Conservation (phyloP, 1,139 yeast species). For the Candida sojae region DNA sequence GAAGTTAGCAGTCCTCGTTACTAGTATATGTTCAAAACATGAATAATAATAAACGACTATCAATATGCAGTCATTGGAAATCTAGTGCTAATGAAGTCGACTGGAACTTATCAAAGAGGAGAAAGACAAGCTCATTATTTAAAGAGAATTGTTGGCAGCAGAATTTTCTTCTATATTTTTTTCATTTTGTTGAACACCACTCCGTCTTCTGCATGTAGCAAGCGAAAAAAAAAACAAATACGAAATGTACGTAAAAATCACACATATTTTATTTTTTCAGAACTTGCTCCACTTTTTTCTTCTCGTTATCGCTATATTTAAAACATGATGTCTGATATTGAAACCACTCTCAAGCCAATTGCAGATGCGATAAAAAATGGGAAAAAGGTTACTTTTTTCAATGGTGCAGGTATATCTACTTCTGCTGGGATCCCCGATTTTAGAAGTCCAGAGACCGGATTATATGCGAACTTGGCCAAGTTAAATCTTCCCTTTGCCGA, state of each 20-base stretch:
- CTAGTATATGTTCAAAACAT: too few relatives aligned
- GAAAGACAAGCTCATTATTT: too few relatives aligned
- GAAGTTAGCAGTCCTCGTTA: too few relatives aligned
- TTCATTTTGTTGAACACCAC: too few relatives aligned
- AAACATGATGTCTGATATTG: conserved; percentile 15
- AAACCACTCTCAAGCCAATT: conserved; percentile 18
- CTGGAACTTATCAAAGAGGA: too few relatives aligned
- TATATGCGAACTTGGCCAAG: conserved; percentile 76
- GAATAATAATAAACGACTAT: too few relatives aligned
- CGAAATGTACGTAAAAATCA: neutral
- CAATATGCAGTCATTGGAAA: too few relatives aligned
- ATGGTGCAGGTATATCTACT: conserved; percentile 94
- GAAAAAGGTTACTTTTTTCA: conserved; percentile 49
- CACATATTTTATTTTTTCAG: neutral
- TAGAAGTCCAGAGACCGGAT: conserved; percentile 87
- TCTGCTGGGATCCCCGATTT: conserved; percentile 95
- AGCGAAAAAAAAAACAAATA: neutral
- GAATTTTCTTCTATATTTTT: too few relatives aligned
- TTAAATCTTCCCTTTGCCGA: conserved; percentile 87
- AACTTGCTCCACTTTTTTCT: neutral
- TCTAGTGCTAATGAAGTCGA: too few relatives aligned
- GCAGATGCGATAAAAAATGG: conserved; percentile 24
- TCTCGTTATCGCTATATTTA: neutral
- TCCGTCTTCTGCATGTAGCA: too few relatives aligned
- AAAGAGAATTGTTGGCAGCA: too few relatives aligned